Evolutionary conservation across 2,329 filamentous ascomycete genomes (phyloP).

Genomic region (Apiospora arundinis): DNA sequence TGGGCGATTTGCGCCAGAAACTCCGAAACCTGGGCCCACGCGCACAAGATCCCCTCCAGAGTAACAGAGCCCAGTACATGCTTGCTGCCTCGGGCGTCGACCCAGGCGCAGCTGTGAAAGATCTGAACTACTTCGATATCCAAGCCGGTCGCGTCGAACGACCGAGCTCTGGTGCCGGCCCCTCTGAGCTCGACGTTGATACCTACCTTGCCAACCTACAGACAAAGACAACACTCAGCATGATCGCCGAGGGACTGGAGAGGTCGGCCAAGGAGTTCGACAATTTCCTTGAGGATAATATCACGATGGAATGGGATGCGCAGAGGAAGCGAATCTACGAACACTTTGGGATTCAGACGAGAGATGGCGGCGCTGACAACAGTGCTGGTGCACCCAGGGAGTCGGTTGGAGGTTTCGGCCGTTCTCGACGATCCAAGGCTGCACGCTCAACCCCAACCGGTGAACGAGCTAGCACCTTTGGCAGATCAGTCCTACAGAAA

Average conservation of each 20-base stretch:
- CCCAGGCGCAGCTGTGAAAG: conserved; percentile 82
- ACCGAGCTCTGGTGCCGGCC: conserved; percentile 41
- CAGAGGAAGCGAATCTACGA: conserved; percentile 94
- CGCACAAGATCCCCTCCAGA: conserved; percentile 57
- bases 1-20: conserved; percentile 89
- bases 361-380: conserved; percentile 51
- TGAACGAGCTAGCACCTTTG: conserved; percentile 63
- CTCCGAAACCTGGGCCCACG: conserved; percentile 76
- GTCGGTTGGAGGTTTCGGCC: conserved; percentile 63
- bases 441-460: conserved; percentile 41
- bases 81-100: conserved; percentile 94
- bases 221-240: conserved; percentile 87
- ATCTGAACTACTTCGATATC: conserved; percentile 80
- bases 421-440: conserved; percentile 57
- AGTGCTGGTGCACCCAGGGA: conserved; percentile 50
- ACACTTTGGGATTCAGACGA: conserved; percentile 85
- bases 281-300: conserved; percentile 89
- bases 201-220: conserved; percentile 86
- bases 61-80: conserved; percentile 82
- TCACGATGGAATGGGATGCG: conserved; percentile 94
- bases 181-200: conserved; percentile 71
- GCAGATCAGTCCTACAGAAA: conserved; percentile 73
- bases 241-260: conserved; percentile 90
- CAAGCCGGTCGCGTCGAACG: conserved; percentile 54
- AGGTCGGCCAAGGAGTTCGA: conserved; percentile 92